phyloP scores from a whole-genome alignment of 257 asterid species.

The Mitragyna speciosa region DNA sequence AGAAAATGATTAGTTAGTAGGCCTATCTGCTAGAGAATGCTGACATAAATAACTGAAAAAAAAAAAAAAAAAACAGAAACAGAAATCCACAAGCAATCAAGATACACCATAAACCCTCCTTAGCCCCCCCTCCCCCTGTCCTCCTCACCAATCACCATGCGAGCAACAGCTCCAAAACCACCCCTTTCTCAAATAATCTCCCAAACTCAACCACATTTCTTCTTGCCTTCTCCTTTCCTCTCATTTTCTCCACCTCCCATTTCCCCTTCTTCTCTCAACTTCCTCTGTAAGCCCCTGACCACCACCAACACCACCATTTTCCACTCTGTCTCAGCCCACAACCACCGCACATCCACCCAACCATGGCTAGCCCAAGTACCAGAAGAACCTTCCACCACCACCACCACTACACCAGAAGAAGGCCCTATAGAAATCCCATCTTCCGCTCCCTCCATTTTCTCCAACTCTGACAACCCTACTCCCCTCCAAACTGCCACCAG shows the following conservation, averaged over 20 bases:
- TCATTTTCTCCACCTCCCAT: not conserved
- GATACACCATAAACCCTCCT: not conserved
- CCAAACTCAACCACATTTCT: constrained; percentile 22
- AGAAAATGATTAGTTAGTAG: not conserved
- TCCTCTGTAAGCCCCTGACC: not conserved
- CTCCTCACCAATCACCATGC: not conserved
- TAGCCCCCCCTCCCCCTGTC: too few species aligned
- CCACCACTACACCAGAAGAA: constrained; percentile 26
- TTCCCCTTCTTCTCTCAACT: constrained; percentile 12
- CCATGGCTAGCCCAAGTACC: constrained; percentile 29
- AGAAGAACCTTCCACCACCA: constrained; percentile 16
- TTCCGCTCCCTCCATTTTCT: constrained; percentile 45
- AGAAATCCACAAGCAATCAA: not conserved
- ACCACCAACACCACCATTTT: constrained; percentile 19
- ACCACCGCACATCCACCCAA: constrained; percentile 22
- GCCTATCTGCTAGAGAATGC: not conserved
- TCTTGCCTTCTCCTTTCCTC: constrained; percentile 18
- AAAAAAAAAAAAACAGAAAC: not conserved
- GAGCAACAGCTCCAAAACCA: not conserved
- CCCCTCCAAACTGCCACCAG: constrained; percentile 79
- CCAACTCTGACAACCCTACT: constrained; percentile 52
- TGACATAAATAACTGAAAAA: not conserved
- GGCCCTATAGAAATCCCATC: constrained; percentile 75
- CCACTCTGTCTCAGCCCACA: constrained; percentile 21
- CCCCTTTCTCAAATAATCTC: constrained; percentile 26